Percentiles rank a stretch among this genome's conserved stretches.
Evolutionary conservation across 805 yeast genomes (phyloP).

Genomic region (Hanseniaspora singularis): DNA sequence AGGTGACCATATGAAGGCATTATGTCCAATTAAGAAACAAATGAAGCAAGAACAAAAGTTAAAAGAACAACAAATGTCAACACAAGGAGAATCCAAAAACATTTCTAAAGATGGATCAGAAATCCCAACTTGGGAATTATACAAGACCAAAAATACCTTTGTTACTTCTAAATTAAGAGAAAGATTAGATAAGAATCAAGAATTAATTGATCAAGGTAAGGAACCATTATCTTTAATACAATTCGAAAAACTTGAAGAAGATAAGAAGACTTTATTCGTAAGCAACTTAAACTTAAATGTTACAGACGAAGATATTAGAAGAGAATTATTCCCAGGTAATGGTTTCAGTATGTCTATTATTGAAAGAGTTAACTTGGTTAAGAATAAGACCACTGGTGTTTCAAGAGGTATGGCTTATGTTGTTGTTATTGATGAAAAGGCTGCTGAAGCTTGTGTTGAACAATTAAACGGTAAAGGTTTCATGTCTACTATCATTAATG

Average conservation of each 20-base stretch:
- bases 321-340: slow-evolving; percentile 44
- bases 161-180: slow-evolving; percentile 28
- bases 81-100: slow-evolving; percentile 15
- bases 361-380: slow-evolving; percentile 70
- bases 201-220: slow-evolving; percentile 34
- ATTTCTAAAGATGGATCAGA: slow-evolving; percentile 29
- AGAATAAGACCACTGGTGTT: slow-evolving; percentile 85
- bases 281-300: slow-evolving; percentile 82
- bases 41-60: slow-evolving; percentile 27
- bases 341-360: slow-evolving; percentile 47
- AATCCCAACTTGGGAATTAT: slow-evolving; percentile 35
- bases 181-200: slow-evolving; percentile 18
- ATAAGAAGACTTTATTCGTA: slow-evolving; percentile 74
- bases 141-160: slow-evolving; percentile 49
- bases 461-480: slow-evolving; percentile 80
- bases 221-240: slow-evolving; percentile 33
- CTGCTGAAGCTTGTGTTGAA: slow-evolving; percentile 70
- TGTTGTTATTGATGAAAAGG: slow-evolving; percentile 52
- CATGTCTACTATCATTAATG: slow-evolving; percentile 69
- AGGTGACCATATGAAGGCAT: slow-evolving; percentile 83
- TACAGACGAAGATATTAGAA: slow-evolving; percentile 66
- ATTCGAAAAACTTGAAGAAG: slow-evolving; percentile 54
- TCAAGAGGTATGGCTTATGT: slow-evolving; percentile 95
- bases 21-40: slow-evolving; percentile 87
- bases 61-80: slow-evolving; percentile 27